Evolutionary conservation across 2,329 filamentous ascomycete species (phyloP).

Genomic region (Huntiella decipiens): DNA sequence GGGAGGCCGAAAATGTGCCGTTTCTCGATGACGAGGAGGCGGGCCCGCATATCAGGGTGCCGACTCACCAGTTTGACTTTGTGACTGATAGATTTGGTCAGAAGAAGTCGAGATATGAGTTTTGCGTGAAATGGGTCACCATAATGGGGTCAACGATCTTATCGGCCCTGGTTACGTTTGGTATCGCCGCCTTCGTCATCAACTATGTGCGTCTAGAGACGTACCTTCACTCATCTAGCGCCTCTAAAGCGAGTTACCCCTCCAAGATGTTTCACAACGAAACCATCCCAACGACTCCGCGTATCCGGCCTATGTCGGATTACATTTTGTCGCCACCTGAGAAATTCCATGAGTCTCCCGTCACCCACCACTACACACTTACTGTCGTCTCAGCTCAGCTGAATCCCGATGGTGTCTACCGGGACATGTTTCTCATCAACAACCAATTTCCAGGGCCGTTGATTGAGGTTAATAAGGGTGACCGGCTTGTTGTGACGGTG

Average conservation of each 20-base stretch:
- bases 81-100: too few species aligned
- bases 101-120: too few species aligned
- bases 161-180: not conserved
- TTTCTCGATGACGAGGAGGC: too few species aligned
- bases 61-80: too few species aligned
- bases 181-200: not conserved
- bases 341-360: slow-evolving; percentile 30
- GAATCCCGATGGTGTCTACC: slow-evolving; percentile 40
- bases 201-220: not conserved
- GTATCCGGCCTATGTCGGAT: slow-evolving; percentile 22
- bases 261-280: slow-evolving; percentile 11
- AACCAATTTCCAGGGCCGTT: slow-evolving; percentile 55
- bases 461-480: slow-evolving; percentile 55
- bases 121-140: not conserved
- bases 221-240: not conserved
- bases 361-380: slow-evolving; percentile 38
- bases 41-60: too few species aligned
- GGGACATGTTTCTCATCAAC: slow-evolving; percentile 51
- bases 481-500: slow-evolving; percentile 50
- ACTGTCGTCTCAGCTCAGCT: slow-evolving; percentile 35
- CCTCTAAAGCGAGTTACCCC: not conserved
- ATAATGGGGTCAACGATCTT: not conserved
- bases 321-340: slow-evolving; percentile 39
- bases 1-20: too few species aligned
- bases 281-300: slow-evolving; percentile 13